Conservation (phyloP, 495 filamentous ascomycete genomes). For the Xylaria telfairii region DNA sequence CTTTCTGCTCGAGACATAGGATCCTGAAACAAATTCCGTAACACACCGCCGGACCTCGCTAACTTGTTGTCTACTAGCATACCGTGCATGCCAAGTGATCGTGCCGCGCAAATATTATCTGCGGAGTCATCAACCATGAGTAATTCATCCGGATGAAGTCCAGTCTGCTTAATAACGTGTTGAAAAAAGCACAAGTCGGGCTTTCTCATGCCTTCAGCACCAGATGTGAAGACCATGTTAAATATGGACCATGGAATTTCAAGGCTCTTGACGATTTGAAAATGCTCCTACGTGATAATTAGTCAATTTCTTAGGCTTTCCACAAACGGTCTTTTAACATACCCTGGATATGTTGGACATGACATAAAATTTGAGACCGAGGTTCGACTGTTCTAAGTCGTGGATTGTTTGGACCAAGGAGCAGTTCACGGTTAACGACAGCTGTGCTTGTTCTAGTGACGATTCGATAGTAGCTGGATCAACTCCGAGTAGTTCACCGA, state of each 20-base stretch:
- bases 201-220: slow-evolving; percentile 34
- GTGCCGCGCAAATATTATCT: slow-evolving; percentile 35
- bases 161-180: slow-evolving; percentile 28
- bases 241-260: slow-evolving; percentile 35
- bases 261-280: slow-evolving; percentile 11
- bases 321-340: neutral
- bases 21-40: slow-evolving; percentile 18
- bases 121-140: slow-evolving; percentile 33
- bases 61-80: slow-evolving; percentile 15
- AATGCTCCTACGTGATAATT: slow-evolving; percentile 32
- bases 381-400: neutral
- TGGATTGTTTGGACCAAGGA: neutral
- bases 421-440: neutral
- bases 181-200: slow-evolving; percentile 38
- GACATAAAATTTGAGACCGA: neutral
- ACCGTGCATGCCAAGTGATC: slow-evolving; percentile 31
- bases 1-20: slow-evolving; percentile 10
- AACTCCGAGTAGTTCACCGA: neutral
- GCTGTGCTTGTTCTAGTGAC: neutral
- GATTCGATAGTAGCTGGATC: neutral
- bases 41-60: neutral
- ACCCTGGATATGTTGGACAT: neutral
- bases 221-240: slow-evolving; percentile 28
- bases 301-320: neutral
- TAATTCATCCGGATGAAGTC: slow-evolving; percentile 26